A percentile compares a stretch with the other conserved stretches of the same genome.
phyloP scores from a whole-genome alignment of 2,329 filamentous ascomycete genomes.

The Sarocladium brachiariae region DNA sequence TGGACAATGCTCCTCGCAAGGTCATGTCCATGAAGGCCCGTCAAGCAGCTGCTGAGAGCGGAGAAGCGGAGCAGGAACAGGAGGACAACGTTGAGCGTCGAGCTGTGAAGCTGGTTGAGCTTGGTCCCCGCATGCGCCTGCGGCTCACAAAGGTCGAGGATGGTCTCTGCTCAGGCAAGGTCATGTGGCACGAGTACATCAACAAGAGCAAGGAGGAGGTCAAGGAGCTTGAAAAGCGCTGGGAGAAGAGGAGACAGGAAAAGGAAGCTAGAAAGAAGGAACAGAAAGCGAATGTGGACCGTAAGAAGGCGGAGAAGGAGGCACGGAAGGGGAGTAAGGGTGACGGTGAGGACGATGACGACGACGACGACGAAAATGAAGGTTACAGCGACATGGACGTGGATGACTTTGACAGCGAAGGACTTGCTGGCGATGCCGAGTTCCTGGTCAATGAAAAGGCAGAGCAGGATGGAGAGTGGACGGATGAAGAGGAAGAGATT shows the following conservation, averaged over 20 bases:
- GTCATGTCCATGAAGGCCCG: constrained; percentile 49
- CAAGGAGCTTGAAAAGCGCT: constrained; percentile 71
- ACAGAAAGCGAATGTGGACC: constrained; percentile 86
- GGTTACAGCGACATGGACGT: constrained; percentile 39
- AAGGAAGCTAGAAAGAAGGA: constrained; percentile 76
- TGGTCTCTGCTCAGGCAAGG: constrained; percentile 77
- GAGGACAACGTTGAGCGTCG: constrained; percentile 66
- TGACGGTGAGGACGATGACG: constrained; percentile 25
- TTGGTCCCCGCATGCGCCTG: constrained; percentile 84
- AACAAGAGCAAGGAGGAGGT: constrained; percentile 76
- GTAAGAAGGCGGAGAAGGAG: constrained; percentile 55
- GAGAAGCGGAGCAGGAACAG: constrained; percentile 37
- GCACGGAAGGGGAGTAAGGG: constrained; percentile 32
- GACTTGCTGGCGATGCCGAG: constrained; percentile 41
- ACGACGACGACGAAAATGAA: constrained; percentile 31
- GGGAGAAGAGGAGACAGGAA: constrained; percentile 70
- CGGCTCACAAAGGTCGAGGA: constrained; percentile 95
- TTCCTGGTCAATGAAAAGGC: constrained; percentile 41
- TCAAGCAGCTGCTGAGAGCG: constrained; percentile 31
- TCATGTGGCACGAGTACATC: constrained; percentile 97
- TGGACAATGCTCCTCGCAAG: constrained; percentile 55
- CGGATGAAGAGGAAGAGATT: constrained; percentile 41
- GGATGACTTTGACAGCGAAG: constrained; percentile 46
- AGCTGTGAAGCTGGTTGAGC: constrained; percentile 84
- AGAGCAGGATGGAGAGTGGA: constrained; percentile 45